Conservation (phyloP, 1,139 yeast species). For the Magnusiomyces clavatus region DNA sequence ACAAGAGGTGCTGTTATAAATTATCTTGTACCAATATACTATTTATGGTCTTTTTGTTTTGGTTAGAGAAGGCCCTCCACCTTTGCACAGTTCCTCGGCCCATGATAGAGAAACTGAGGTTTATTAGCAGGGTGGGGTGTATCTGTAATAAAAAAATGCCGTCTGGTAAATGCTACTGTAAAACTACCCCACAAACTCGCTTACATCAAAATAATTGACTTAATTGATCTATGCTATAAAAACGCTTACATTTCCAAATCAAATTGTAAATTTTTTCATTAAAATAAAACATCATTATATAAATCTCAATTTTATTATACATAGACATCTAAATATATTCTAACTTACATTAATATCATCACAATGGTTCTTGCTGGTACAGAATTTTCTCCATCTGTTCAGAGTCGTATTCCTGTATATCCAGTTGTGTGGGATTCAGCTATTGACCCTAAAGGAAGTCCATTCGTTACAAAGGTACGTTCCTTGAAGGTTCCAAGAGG, state of each 20-base stretch:
- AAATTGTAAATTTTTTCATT: neutral
- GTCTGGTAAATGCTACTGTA: neutral
- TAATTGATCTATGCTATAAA: neutral
- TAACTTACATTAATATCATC: neutral
- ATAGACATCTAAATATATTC: neutral
- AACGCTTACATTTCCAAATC: neutral
- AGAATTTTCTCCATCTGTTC: neutral
- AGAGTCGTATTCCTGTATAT: neutral
- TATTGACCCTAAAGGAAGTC: conserved; percentile 3
- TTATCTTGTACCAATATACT: neutral
- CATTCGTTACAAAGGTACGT: neutral
- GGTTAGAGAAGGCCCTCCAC: neutral
- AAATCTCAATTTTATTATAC: neutral
- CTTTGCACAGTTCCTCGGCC: neutral
- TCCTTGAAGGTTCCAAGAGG: conserved; percentile 18
- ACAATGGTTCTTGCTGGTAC: conserved; percentile 4
- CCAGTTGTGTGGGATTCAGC: conserved; percentile 3
- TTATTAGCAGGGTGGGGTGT: neutral
- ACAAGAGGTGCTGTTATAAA: neutral
- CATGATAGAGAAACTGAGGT: neutral
- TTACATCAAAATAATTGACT: neutral
- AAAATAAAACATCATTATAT: neutral
- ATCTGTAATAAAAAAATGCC: neutral
- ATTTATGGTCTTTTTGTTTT: neutral
- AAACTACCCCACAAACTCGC: neutral